Evolutionary conservation across 768 basidiomycete genomes (phyloP), one percentile per base, ranked within the genome.

Genomic region (Tulasnella sp.): DNA sequence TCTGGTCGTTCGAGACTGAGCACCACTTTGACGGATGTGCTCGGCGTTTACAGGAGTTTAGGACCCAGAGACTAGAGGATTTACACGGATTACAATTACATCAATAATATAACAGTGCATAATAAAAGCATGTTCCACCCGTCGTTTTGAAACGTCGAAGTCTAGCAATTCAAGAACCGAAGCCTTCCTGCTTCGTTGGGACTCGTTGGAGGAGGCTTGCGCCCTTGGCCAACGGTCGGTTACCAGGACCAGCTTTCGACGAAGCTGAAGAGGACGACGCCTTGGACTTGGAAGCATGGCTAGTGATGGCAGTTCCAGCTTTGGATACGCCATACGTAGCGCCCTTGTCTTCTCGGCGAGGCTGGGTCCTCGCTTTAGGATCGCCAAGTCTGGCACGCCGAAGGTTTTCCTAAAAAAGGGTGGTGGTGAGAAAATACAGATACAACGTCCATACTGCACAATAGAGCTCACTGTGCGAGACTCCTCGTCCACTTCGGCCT

Each of bases 301-400:
- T 56, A 38, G 76, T 77, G 58, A 77, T 68, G 34, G 76, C 76
- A 31, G 56, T 40, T 38, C 76, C 52, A 62, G 76, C 76, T 27
- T 77, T 77, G 36, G 34, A 24, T 8, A 56, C 39, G 39, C 62
- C 56, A 38, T 62, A 58, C 19, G 56, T 52, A 16, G 76, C 27
- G 14, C 56, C 52, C 39, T 77, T 77, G 9, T 40, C 73, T 40
- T 74, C 73, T 16, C 73, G 73, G 3, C 73, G 73, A n/a, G 21
- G 19, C n/a, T 46, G 73, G 14, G 73, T 18, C 34, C 44, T 36
- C 14, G 36, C 76, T 9, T 46, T 58, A 3, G 62, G 62, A 21
- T 77, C 62, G 8, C 52, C 76, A 56, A 77, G 46, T 21, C 39
- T 77, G 1, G 38, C 38, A 21, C 42, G 56, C 31, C 78, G 78